phyloP scores from a whole-genome alignment of 352 stramenopile genomes.

The Globisporangium takayamanum region DNA sequence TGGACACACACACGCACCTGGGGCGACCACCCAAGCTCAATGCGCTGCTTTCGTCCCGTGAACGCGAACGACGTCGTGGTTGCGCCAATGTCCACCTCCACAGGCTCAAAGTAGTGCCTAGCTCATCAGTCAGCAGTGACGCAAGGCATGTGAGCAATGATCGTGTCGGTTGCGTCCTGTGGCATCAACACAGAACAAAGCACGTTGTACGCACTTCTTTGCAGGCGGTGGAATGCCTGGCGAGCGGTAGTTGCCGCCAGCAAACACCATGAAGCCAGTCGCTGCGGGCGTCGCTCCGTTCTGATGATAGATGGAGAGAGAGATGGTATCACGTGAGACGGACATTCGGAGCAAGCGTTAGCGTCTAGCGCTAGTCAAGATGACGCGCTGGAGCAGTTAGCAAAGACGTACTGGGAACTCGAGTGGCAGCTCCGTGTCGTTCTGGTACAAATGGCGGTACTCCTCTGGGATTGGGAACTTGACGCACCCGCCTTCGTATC shows the following conservation, averaged over 20 bases:
- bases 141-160: background rate
- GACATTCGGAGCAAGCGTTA: background rate
- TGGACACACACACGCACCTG: slow-evolving; percentile 36
- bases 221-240: slow-evolving; percentile 30
- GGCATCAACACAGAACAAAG: background rate
- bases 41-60: slow-evolving; percentile 50
- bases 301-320: slow-evolving; percentile 15
- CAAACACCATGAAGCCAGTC: slow-evolving; percentile 63
- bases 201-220: slow-evolving; percentile 32
- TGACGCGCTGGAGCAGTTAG: too few species aligned
- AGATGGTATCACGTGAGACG: background rate
- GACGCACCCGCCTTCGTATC: slow-evolving; percentile 65
- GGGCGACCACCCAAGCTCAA: slow-evolving; percentile 71
- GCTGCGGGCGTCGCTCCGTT: slow-evolving; percentile 71
- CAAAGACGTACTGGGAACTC: slow-evolving; percentile 58
- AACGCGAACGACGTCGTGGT: slow-evolving; percentile 41
- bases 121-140: too few species aligned
- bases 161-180: background rate
- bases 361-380: too few species aligned
- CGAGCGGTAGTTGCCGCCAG: slow-evolving; percentile 36
- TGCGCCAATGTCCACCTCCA: slow-evolving; percentile 46
- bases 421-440: slow-evolving; percentile 69
- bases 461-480: slow-evolving; percentile 74
- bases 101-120: slow-evolving; percentile 74
- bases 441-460: slow-evolving; percentile 67